phyloP scores from a whole-genome alignment of 2,329 filamentous ascomycete genomes.

The Ustulina deusta region DNA sequence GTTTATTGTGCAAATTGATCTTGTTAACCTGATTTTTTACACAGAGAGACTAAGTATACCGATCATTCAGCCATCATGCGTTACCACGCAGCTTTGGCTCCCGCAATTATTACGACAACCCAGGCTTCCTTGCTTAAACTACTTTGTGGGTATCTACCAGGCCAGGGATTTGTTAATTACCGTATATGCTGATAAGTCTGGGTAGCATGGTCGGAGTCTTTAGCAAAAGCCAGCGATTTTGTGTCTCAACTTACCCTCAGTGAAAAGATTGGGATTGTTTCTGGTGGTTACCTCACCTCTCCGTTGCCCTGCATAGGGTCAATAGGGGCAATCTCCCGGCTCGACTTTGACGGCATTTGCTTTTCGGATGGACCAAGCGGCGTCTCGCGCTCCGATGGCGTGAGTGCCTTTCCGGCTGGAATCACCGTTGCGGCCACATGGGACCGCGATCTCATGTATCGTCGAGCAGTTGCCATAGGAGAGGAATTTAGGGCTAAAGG shows the following conservation, averaged over 20 bases:
- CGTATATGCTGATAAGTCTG: not conserved
- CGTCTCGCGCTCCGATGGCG: constrained; percentile 81
- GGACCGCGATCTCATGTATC: constrained; percentile 84
- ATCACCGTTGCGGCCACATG: constrained; percentile 88
- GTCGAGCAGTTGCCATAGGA: constrained; percentile 78
- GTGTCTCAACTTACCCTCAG: constrained; percentile 20
- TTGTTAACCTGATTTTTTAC: not conserved
- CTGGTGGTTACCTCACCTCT: constrained; percentile 1
- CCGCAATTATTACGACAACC: not conserved
- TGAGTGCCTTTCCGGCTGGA: constrained; percentile 85
- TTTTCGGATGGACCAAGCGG: constrained; percentile 87
- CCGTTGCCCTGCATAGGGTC: constrained; percentile 44
- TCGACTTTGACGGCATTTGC: constrained; percentile 81
- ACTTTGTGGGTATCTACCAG: constrained; percentile 9
- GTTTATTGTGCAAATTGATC: not conserved
- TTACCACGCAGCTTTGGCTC: not conserved
- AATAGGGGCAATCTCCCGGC: constrained; percentile 70
- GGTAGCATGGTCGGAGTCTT: constrained; percentile 13
- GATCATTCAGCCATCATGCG: not conserved
- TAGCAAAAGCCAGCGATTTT: constrained; percentile 8
- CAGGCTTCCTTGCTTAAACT: constrained; percentile 26
- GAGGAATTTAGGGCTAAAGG: constrained; percentile 74
- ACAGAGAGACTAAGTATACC: not conserved
- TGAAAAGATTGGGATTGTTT: constrained; percentile 15
- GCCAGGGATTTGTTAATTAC: not conserved